These are phyloP conservation scores for Fusarium compactum DNA, from an alignment of 2,329 filamentous ascomycete genomes.

Conservation along the genomic window DNA sequence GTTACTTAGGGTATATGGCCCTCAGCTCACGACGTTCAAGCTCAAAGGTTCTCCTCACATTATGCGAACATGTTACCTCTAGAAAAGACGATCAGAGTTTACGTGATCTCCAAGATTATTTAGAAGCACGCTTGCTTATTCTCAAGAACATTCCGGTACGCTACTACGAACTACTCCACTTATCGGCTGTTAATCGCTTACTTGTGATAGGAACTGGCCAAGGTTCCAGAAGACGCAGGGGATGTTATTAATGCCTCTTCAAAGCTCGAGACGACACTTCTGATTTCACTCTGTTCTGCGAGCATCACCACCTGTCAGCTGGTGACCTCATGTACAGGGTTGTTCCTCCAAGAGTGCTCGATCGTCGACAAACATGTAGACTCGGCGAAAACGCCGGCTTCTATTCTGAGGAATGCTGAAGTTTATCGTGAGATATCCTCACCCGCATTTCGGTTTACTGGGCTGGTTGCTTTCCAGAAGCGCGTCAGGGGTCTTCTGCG, in stretches of 20 bases:
- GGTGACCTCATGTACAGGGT: constrained; percentile 70
- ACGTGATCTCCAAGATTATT: constrained; percentile 65
- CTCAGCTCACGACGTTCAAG: constrained; percentile 35
- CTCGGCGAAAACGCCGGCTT: constrained; percentile 62
- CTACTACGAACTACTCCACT: not conserved
- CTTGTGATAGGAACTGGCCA: constrained; percentile 63
- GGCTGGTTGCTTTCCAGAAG: constrained; percentile 77
- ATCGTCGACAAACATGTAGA: constrained; percentile 65
- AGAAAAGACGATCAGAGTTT: constrained; percentile 60
- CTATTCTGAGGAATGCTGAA: constrained; percentile 70
- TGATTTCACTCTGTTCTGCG: constrained; percentile 73
- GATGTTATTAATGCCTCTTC: constrained; percentile 66
- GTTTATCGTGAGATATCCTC: constrained; percentile 73
- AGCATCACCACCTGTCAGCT: constrained; percentile 74
- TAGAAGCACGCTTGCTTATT: constrained; percentile 66
- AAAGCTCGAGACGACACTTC: constrained; percentile 71
- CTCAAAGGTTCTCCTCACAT: constrained; percentile 56
- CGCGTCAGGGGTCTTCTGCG: constrained; percentile 70
- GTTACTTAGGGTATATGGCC: not conserved
- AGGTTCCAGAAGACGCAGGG: constrained; percentile 65
- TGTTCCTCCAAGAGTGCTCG: constrained; percentile 72
- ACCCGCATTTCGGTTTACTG: constrained; percentile 73
- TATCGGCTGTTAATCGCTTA: constrained; percentile 20
- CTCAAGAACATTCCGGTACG: constrained; percentile 64
- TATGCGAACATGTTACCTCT: constrained; percentile 62